Evolutionary conservation across 2,329 filamentous ascomycete genomes (phyloP).

Genomic region (Diplodia sapinea): DNA sequence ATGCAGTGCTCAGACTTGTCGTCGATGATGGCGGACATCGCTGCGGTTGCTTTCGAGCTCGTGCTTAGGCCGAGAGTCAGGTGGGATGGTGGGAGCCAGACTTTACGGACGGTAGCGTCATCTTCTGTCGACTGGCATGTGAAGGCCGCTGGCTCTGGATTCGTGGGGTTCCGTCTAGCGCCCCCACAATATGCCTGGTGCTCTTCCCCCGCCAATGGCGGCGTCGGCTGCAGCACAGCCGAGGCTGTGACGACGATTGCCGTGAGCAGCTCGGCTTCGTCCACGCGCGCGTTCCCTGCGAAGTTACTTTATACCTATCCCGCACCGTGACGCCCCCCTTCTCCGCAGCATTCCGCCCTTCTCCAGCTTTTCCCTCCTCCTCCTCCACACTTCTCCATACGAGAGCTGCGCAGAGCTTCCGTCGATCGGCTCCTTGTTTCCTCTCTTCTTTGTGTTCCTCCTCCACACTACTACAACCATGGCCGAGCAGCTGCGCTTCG

Average conservation of each 20-base stretch:
- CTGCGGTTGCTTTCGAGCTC: slow-evolving; percentile 5
- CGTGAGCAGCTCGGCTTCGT: slow-evolving; percentile 29
- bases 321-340: background rate
- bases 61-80: slow-evolving; percentile 5
- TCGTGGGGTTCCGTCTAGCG: background rate
- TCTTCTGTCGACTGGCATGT: slow-evolving; percentile 26
- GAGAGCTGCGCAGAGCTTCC: slow-evolving; percentile 12
- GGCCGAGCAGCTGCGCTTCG: slow-evolving; percentile 69
- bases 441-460: slow-evolving; percentile 12
- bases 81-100: background rate
- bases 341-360: slow-evolving; percentile 7
- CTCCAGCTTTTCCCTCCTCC: slow-evolving; percentile 11
- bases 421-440: slow-evolving; percentile 13
- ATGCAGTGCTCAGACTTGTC: slow-evolving; percentile 80
- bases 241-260: slow-evolving; percentile 31
- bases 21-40: slow-evolving; percentile 60
- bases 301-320: slow-evolving; percentile 16
- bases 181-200: slow-evolving; percentile 15
- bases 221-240: slow-evolving; percentile 10
- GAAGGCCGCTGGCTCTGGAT: slow-evolving; percentile 19
- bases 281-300: slow-evolving; percentile 16
- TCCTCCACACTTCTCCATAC: slow-evolving; percentile 13
- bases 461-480: slow-evolving; percentile 5
- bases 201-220: slow-evolving; percentile 22
- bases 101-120: slow-evolving; percentile 27